A percentile compares a stretch with the other conserved stretches of the same genome.
phyloP scores from a whole-genome alignment of 1,139 yeast species.

The Yamadazyma aaseri region DNA sequence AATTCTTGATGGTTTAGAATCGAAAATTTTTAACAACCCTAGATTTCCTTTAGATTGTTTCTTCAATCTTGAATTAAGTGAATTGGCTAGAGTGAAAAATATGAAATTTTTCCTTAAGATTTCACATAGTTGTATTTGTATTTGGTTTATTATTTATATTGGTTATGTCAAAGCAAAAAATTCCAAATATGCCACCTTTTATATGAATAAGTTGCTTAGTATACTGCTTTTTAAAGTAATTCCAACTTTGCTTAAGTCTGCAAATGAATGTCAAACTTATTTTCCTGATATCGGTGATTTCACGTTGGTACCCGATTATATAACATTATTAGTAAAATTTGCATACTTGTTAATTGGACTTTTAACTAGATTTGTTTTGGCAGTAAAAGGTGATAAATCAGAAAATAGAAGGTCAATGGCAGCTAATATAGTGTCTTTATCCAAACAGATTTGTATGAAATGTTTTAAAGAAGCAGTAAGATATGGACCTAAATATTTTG shows the following conservation, averaged over 20 bases:
- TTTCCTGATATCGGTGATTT: constrained; percentile 23
- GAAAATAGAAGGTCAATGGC: neutral
- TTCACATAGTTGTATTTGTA: constrained; percentile 22
- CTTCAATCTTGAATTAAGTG: constrained; percentile 6
- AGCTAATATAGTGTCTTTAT: neutral
- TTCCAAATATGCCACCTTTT: constrained; percentile 24
- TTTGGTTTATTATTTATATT: constrained; percentile 25
- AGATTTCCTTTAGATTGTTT: neutral
- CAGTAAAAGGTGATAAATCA: neutral
- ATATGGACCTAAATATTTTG: constrained; percentile 2
- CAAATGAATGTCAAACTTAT: constrained; percentile 8
- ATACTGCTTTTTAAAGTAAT: constrained; percentile 28
- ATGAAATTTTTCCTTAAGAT: constrained; percentile 16
- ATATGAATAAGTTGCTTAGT: constrained; percentile 29
- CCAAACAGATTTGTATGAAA: neutral
- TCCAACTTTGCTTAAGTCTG: constrained; percentile 26
- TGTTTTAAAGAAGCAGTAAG: neutral
- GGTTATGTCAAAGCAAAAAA: constrained; percentile 25
- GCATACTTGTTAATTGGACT: constrained; percentile 19
- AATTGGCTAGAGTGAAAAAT: constrained; percentile 8
- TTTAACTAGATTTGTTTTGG: neutral
- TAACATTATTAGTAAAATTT: constrained; percentile 27
- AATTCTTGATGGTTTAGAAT: constrained; percentile 28
- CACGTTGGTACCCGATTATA: constrained; percentile 30
- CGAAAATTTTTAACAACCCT: constrained; percentile 1